Evolutionary conservation across 2,329 filamentous ascomycete species (phyloP), one percentile per base, ranked within the genome.

Genomic region (Hypoxylon sp.): DNA sequence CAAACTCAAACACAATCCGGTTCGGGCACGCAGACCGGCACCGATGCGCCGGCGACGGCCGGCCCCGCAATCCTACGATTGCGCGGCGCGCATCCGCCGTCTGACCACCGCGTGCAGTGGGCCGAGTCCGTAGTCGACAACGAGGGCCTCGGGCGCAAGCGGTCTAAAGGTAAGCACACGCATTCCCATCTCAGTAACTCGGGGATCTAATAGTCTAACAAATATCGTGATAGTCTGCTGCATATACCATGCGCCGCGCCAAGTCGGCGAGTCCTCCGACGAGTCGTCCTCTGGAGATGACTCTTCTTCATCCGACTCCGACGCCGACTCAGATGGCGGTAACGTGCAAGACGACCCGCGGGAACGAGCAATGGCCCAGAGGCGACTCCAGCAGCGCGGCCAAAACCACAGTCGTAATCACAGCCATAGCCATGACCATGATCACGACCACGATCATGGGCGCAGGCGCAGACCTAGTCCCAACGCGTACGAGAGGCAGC

Each of bases 41-140:
- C 63, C 22, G 24, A 58, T 3, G 47, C 67, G 2, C 55, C 64
- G 19, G 55, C 57, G 30, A n/a, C 66, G 1, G 34, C 64, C 2
- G 71, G 68, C 44, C 76, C 68, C 61, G 73, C 81, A 20, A 82
- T 85, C 58, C 76, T 88, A 37, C 83, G 83, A 11, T 78, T 88
- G 46, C 80, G 84, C 43, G 86, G 85, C 46, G 80, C 79, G 1
- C 80, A 82, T 59, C 71, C 75, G 13, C 71, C 80, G 0, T 78
- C 79, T 24, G 77, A 81, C 17, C 84, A 89, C 54, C 88, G 87
- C 50, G 95, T 99, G 58, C 89, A 91, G 77, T 99, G 95, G 95
- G 93, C 93, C 6, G 92, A 95, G 73, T 91, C 92, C 73, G 94
- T 97, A 6, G 84, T 99, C 2, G 94, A 99, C 79, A 99, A 99